Base-by-base conservation (phyloP, 805 yeast species). In the Blastobotrys mokoenaii region DNA sequence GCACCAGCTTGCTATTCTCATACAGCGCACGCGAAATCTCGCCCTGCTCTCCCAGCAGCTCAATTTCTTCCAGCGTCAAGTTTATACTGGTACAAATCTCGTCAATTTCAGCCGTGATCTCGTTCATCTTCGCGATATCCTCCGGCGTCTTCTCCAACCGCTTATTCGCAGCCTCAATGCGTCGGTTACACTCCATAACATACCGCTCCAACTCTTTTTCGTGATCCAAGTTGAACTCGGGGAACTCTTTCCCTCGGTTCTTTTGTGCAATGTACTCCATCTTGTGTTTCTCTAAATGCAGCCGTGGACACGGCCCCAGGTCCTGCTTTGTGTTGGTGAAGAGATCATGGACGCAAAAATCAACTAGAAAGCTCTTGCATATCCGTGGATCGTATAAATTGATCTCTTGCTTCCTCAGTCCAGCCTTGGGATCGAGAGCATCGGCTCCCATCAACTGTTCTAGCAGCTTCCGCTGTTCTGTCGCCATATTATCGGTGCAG, bases 361-460 rank as follows among this genome's bases (percentile, higher is more conserved):
- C 96, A 12, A 86, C 85, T n/a, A 89, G 62, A 59, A 80, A 89
- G 15, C 84, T 70, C 59, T 83, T 84, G 64, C 97, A 89, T 5
- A 87, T 79, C 38, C 77, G 68, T 11, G 77, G 71, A 44, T 79
- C 81, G 31, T 65, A 63, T 42, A 81, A 61, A 63, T 69, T 53
- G 58, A 77, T 46, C 27, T 51, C 49, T 61, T 69, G 57, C 55
- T 74, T 53, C 54, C 66, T 49, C 48, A 38, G 57, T 46, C 43
- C 56, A 46, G 46, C 52, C 47, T 40, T 51, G 46, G 41, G 49
- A 47, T 48, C 59, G 29, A 51, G 57, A 40, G 59, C 52, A 54
- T 61, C 56, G 33, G 73, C 69, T 8, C 90, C 93, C 88, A 88
- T 82, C 8, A 88, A 72, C 70, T 83, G 88, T 60, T 84, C 93